Conservation (phyloP, 2,329 filamentous ascomycete species). For the Albophoma yamanashiensis region DNA sequence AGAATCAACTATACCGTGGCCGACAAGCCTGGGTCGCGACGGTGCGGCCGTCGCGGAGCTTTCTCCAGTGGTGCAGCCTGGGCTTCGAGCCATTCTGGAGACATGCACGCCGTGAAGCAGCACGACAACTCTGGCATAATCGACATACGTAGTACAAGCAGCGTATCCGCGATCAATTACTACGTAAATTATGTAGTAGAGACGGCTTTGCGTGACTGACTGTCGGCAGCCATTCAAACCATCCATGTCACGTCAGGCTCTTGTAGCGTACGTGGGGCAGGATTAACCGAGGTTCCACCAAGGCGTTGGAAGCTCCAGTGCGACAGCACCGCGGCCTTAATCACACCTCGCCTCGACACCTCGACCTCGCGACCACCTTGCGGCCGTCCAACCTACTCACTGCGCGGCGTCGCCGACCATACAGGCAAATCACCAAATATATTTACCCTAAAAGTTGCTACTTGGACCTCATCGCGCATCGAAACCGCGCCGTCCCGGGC, state of each 20-base stretch:
- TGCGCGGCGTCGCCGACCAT: neutral
- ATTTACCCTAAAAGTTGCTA: neutral
- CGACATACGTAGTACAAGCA: no score
- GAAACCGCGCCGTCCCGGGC: neutral
- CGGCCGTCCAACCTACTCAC: neutral
- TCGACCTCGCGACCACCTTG: neutral
- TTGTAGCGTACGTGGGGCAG: neutral
- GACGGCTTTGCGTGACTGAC: no score
- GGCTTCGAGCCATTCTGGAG: no score
- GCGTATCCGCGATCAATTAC: no score
- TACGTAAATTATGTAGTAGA: no score
- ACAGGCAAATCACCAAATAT: neutral
- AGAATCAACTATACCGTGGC: neutral
- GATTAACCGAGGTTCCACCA: slow-evolving; percentile 24
- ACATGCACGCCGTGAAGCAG: neutral
- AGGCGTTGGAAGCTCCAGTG: neutral
- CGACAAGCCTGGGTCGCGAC: neutral
- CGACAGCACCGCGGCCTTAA: neutral
- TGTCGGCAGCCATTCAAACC: no score
- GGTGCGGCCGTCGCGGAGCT: neutral
- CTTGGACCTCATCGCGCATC: neutral
- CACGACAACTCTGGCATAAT: neutral
- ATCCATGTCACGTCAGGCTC: neutral
- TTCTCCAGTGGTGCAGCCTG: neutral
- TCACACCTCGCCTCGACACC: neutral